Conservation (phyloP, 176 grass and related monocot genomes). For the Metroxylon sagu region DNA sequence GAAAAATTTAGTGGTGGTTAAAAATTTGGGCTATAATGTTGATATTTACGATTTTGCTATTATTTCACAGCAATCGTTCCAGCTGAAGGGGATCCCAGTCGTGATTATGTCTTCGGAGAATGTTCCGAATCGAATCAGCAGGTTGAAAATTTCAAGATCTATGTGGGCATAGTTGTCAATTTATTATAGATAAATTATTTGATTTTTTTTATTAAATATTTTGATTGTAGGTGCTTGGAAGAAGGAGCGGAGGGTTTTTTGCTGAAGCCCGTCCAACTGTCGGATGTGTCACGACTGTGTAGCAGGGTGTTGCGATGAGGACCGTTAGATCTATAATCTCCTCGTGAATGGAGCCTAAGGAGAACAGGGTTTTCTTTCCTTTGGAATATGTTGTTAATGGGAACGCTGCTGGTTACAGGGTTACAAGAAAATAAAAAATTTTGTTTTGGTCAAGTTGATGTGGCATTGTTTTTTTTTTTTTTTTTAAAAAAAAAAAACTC, state of each 20-base stretch:
- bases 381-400: too few species aligned
- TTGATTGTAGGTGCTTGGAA: conserved; percentile 53
- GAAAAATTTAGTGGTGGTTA: too few species aligned
- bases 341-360: neutral
- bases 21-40: neutral
- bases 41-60: neutral
- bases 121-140: conserved; percentile 71
- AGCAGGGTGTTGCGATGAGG: conserved; percentile 51
- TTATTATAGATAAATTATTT: neutral
- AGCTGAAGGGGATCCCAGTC: conserved; percentile 62
- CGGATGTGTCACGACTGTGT: conserved; percentile 66
- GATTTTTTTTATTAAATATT: neutral
- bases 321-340: conserved; percentile 32
- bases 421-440: too few species aligned
- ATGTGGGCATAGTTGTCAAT: too few species aligned
- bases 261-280: conserved; percentile 66
- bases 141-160: too few species aligned
- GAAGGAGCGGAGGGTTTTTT: conserved; percentile 87
- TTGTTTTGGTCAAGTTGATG: too few species aligned
- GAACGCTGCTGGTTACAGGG: too few species aligned
- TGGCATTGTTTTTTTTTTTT: too few species aligned
- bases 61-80: conserved; percentile 54
- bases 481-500: too few species aligned
- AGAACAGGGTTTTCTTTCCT: too few species aligned
- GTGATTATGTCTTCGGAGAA: conserved; percentile 99